Evolutionary conservation across 352 stramenopile genomes (phyloP).

Genomic region (Phytophthora pluvialis): DNA sequence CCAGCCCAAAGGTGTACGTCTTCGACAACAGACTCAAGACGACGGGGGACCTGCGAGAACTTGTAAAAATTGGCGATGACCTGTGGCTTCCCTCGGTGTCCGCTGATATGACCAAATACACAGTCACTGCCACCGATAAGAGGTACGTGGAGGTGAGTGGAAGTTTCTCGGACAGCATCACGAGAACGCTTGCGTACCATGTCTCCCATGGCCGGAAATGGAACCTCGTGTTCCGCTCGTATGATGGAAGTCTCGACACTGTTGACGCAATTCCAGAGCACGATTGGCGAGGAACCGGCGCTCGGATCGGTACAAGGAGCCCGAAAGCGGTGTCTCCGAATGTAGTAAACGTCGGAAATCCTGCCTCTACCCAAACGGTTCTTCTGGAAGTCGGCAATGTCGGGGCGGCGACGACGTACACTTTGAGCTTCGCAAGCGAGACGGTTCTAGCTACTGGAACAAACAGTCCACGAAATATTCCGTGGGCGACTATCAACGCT

Average conservation of each 20-base stretch:
- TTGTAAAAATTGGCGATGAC: slow-evolving; percentile 48
- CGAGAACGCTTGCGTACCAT: slow-evolving; percentile 43
- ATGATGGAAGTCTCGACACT: slow-evolving; percentile 55
- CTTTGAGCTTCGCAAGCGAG: slow-evolving; percentile 58
- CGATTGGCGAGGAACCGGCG: slow-evolving; percentile 63
- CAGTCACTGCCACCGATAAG: slow-evolving; percentile 24
- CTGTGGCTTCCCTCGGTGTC: slow-evolving; percentile 59
- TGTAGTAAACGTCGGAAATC: slow-evolving; percentile 61
- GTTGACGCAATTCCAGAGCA: slow-evolving; percentile 65
- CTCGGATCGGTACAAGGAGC: slow-evolving; percentile 54
- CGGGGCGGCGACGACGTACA: slow-evolving; percentile 45
- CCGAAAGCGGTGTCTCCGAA: slow-evolving; percentile 46
- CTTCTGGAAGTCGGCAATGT: slow-evolving; percentile 45
- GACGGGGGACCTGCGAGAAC: slow-evolving; percentile 51
- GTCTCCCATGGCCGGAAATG: slow-evolving; percentile 58
- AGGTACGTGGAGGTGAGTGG: slow-evolving; percentile 62
- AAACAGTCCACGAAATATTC: slow-evolving; percentile 30
- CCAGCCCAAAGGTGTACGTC: slow-evolving; percentile 45
- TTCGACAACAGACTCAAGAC: slow-evolving; percentile 75
- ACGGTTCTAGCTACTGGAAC: slow-evolving; percentile 22
- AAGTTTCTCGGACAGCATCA: slow-evolving; percentile 48
- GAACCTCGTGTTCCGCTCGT: slow-evolving; percentile 77
- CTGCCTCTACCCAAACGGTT: slow-evolving; percentile 58
- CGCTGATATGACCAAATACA: slow-evolving; percentile 60
- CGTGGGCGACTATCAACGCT: slow-evolving; percentile 40